A percentile compares a stretch with the other conserved stretches of the same genome.
Evolutionary conservation across 2,329 filamentous ascomycete genomes (phyloP).

Genomic region (Penicillium aurantiogriseum): DNA sequence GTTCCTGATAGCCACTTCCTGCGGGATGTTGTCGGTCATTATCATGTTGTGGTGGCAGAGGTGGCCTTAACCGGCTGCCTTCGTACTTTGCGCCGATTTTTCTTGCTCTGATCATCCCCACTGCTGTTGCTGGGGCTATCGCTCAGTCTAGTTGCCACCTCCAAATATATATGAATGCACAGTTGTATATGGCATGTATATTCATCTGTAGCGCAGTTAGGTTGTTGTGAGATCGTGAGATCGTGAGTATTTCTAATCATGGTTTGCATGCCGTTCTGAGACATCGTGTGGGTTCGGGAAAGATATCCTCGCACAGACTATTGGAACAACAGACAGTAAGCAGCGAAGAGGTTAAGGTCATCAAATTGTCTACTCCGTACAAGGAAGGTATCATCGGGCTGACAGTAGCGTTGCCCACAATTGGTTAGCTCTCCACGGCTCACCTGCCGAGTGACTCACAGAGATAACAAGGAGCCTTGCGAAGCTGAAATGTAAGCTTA

Average conservation of each 20-base stretch:
- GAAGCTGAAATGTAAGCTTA: background rate
- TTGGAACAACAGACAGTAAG: background rate
- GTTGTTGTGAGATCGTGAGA: background rate
- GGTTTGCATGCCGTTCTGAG: background rate
- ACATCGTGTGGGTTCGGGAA: background rate
- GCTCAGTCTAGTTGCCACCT: background rate
- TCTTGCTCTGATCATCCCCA: background rate
- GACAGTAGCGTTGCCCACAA: background rate
- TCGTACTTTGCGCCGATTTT: background rate
- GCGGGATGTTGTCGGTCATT: background rate
- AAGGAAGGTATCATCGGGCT: background rate
- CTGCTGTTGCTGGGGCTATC: background rate
- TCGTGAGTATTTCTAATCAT: background rate
- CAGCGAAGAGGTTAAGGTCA: background rate
- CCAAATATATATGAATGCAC: background rate
- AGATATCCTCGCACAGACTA: background rate
- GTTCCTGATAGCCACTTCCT: background rate
- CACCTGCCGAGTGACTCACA: background rate
- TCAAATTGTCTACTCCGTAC: background rate
- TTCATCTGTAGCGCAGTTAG: background rate
- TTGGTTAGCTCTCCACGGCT: background rate
- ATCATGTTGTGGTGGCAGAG: background rate
- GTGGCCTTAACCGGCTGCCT: background rate
- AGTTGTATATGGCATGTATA: background rate
- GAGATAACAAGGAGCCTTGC: background rate